phyloP scores from a whole-genome alignment of 768 basidiomycete genomes.

The Lactarius akahatsu region DNA sequence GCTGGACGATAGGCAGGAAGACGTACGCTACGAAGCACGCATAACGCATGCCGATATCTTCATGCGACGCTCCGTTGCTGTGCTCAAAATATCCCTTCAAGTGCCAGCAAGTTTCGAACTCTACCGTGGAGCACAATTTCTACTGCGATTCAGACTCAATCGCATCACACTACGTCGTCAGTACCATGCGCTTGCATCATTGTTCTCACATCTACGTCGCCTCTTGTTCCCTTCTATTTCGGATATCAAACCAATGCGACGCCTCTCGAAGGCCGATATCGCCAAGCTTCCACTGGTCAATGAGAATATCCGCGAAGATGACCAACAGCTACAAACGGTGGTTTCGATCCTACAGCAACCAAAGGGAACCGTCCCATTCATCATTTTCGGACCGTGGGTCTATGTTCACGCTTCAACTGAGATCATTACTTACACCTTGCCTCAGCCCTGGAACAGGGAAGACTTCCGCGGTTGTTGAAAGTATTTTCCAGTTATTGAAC shows the following conservation, averaged over 20 bases:
- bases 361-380: constrained; percentile 52
- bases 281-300: constrained; percentile 29
- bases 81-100: constrained; percentile 49
- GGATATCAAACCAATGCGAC: constrained; percentile 34
- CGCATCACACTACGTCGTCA: constrained; percentile 53
- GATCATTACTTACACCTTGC: not conserved
- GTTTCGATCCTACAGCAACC: constrained; percentile 44
- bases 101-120: constrained; percentile 46
- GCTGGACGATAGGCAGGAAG: constrained; percentile 21
- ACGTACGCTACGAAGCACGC: constrained; percentile 25
- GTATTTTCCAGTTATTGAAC: constrained; percentile 54
- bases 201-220: constrained; percentile 40
- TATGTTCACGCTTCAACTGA: not conserved
- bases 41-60: constrained; percentile 5
- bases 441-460: constrained; percentile 64
- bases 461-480: constrained; percentile 63
- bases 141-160: constrained; percentile 52
- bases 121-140: constrained; percentile 42
- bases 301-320: constrained; percentile 41
- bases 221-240: constrained; percentile 48
- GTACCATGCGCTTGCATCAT: constrained; percentile 36
- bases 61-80: constrained; percentile 28
- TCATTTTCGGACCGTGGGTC: constrained; percentile 65
- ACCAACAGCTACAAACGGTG: constrained; percentile 50
- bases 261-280: constrained; percentile 26